Evolutionary conservation across 2,329 filamentous ascomycete species (phyloP).

Genomic region (Penicillium sp.): DNA sequence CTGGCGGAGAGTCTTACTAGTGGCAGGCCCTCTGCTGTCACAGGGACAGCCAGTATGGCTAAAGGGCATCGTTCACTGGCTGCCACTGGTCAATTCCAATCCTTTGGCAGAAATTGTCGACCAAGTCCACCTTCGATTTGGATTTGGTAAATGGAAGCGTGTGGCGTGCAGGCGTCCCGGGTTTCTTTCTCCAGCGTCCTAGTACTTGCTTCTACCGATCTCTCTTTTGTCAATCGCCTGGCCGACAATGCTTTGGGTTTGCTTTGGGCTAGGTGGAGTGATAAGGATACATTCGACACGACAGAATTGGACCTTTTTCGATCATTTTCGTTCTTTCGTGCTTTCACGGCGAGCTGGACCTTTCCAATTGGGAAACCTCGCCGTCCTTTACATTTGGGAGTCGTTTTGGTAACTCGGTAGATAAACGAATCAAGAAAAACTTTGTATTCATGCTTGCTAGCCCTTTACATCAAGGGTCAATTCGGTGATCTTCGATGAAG

Average conservation of each 20-base stretch:
- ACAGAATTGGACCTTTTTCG: neutral
- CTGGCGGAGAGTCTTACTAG: slow-evolving; percentile 51
- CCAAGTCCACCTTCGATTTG: neutral
- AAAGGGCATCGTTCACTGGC: neutral
- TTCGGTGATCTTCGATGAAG: slow-evolving; percentile 5
- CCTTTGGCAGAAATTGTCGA: neutral
- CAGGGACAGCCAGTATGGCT: neutral
- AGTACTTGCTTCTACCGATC: neutral
- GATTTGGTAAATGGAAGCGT: slow-evolving; percentile 9
- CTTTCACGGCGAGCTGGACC: neutral
- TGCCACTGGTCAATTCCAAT: neutral
- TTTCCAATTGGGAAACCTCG: neutral
- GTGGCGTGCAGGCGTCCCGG: slow-evolving; percentile 17
- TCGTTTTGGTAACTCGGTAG: slow-evolving; percentile 17
- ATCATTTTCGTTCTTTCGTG: slow-evolving; percentile 4
- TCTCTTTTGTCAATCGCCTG: neutral
- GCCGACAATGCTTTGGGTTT: neutral
- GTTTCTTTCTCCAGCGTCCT: slow-evolving; percentile 10
- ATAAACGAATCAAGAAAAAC: slow-evolving; percentile 15
- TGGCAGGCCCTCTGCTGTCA: neutral
- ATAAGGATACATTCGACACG: slow-evolving; percentile 6
- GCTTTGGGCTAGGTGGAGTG: neutral
- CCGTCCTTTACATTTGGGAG: slow-evolving; percentile 13
- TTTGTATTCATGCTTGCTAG: slow-evolving; percentile 19
- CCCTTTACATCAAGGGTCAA: neutral